phyloP scores from a whole-genome alignment of 2,329 filamentous ascomycete species.

The Cercospora canescens region DNA sequence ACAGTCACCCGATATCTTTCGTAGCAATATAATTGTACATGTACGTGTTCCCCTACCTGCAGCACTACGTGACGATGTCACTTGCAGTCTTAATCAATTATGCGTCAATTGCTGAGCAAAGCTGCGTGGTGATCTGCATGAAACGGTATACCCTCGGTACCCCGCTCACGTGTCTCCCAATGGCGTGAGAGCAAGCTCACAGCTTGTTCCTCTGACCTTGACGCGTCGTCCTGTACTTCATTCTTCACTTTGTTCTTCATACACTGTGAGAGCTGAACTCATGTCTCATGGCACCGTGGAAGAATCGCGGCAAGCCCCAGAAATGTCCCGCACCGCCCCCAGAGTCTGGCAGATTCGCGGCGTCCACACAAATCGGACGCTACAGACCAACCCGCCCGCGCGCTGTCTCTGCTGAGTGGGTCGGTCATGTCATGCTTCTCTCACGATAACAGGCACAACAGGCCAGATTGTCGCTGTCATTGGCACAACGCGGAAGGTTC shows the following conservation, averaged over 20 bases:
- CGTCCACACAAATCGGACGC: background rate
- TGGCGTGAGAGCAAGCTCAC: background rate
- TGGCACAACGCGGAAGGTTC: background rate
- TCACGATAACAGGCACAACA: background rate
- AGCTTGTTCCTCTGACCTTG: background rate
- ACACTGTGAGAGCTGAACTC: background rate
- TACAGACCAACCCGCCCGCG: background rate
- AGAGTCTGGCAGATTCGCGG: background rate
- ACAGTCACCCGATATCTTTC: background rate
- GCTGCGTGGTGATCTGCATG: background rate
- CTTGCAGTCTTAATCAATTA: background rate
- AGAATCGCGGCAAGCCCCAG: background rate
- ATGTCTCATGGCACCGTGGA: background rate
- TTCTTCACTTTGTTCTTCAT: background rate
- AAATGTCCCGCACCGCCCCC: background rate
- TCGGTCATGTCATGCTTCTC: background rate
- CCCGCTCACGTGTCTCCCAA: conserved; percentile 6
- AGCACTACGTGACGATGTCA: background rate
- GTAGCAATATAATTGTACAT: background rate
- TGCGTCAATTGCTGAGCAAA: background rate
- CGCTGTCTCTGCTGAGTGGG: conserved; percentile 3
- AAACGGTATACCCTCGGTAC: conserved; percentile 11
- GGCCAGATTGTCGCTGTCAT: background rate
- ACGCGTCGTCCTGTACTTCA: conserved; percentile 3
- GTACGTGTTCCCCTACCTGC: background rate